Percentiles rank a stretch among this genome's conserved stretches.
Conservation (phyloP, 108 stramenopile genomes). For the Aurantiochytrium sp. region DNA sequence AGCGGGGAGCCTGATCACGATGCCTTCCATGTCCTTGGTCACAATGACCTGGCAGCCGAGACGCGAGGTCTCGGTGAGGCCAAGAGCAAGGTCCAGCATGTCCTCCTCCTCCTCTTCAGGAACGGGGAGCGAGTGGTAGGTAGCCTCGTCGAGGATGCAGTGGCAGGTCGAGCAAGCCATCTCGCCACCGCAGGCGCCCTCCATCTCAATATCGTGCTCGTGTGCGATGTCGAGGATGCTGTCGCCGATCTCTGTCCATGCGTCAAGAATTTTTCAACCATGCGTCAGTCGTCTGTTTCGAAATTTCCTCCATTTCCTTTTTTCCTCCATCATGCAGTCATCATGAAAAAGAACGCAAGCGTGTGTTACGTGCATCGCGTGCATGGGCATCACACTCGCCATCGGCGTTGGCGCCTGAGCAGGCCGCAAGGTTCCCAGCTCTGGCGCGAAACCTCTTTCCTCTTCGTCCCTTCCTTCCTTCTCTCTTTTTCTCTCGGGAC, state of each 20-base stretch:
- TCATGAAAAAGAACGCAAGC: too few species aligned
- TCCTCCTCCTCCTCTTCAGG: constrained; percentile 92
- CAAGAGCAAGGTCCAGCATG: constrained; percentile 96
- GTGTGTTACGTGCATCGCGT: too few species aligned
- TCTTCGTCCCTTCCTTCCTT: too few species aligned
- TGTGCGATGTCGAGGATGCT: constrained; percentile 47
- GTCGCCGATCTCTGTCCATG: constrained; percentile 20
- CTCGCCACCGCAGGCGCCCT: constrained; percentile 58
- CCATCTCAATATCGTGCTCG: constrained; percentile 51
- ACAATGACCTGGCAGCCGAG: constrained; percentile 92
- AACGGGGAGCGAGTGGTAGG: constrained; percentile 72
- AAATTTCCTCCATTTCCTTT: neutral
- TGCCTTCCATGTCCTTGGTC: too few species aligned
- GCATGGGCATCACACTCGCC: too few species aligned
- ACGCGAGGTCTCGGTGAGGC: constrained; percentile 89
- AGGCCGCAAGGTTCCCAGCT: too few species aligned
- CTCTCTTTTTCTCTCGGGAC: neutral
- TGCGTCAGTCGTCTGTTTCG: too few species aligned
- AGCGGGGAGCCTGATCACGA: constrained; percentile 57
- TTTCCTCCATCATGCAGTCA: neutral
- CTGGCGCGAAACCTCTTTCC: too few species aligned
- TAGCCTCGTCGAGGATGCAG: constrained; percentile 75
- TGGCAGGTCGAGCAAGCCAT: constrained; percentile 73
- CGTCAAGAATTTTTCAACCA: too few species aligned
- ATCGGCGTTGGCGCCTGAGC: too few species aligned